Evolutionary conservation across 495 filamentous ascomycete genomes (phyloP), one percentile per base, ranked within the genome.

Genomic region (Trichoderma parareesei): DNA sequence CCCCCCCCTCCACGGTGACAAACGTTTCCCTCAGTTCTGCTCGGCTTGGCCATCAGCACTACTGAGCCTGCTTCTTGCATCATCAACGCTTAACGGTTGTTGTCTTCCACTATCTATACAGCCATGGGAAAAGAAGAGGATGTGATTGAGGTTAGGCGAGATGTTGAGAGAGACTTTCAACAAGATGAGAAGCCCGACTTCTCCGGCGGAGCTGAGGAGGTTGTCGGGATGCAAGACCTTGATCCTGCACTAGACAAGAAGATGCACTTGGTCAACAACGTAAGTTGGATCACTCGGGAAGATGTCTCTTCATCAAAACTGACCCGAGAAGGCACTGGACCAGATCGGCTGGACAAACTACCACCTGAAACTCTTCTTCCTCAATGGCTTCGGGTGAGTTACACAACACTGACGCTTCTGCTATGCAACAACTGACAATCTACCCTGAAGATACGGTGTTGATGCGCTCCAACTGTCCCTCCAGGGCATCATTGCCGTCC

Each of bases 341-440:
- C 90, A 93, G 72, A 93, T 94, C 67, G 91, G 91, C 8, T 93
- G 93, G 87, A 91, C 91, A 49, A 79, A 81, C 43, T 96, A 94
- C 68, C 90, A 96, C 69, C 93, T 88, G 90, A 81, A 90, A 68
- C 75, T 94, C 13, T 94, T 95, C 74, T 79, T 86, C 60, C 81
- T 96, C 0, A 91, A 89, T 66, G 91, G 91, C 0, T 93, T 91
- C 75, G 91, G 90, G 18, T 93, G 83, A 83, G 80, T 82, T 71
- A 79, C 80, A 4, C 82, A 85, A 67, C 84, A 84, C 77, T 82
- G 64, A 76, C 14, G 59, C 66, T 63, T 10, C 18, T 38, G 42
- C 75, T 71, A 20, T 16, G 38, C 44, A 46, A 33, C 55, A 27
- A 35, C 11, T 27, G 27, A 66, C 59, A 27, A 63, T 38, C 27